Evolutionary conservation across 2,329 filamentous ascomycete species (phyloP).

Genomic region (Fusarium heterosporum): DNA sequence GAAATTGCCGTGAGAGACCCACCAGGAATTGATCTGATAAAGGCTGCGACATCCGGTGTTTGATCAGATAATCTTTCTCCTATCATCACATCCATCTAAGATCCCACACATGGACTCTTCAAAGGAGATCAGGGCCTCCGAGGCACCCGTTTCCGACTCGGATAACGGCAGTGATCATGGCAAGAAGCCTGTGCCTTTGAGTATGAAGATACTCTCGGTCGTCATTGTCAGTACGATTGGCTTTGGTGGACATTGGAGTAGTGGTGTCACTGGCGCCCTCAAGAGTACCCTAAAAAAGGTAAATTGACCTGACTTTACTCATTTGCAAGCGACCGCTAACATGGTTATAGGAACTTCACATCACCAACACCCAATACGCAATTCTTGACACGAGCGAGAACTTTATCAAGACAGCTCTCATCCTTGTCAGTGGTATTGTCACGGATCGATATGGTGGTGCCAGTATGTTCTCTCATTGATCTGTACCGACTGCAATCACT

Average conservation of each 20-base stretch:
- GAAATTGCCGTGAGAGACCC: slow-evolving; percentile 15
- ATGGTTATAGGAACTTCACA: slow-evolving; percentile 59
- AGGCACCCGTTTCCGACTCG: slow-evolving; percentile 21
- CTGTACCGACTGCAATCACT: background rate
- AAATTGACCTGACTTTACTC: background rate
- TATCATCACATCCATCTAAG: background rate
- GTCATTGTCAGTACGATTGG: slow-evolving; percentile 65
- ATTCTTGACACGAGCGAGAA: slow-evolving; percentile 70
- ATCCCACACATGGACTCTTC: background rate
- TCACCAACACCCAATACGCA: slow-evolving; percentile 70
- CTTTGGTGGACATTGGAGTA: slow-evolving; percentile 70
- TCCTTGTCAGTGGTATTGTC: slow-evolving; percentile 65
- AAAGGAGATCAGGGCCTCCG: slow-evolving; percentile 27
- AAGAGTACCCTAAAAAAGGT: slow-evolving; percentile 70
- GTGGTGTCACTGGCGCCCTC: slow-evolving; percentile 70
- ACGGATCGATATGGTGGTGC: slow-evolving; percentile 71
- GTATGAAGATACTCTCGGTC: slow-evolving; percentile 55
- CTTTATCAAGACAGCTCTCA: slow-evolving; percentile 69
- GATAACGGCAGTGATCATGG: slow-evolving; percentile 29
- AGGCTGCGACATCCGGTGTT: slow-evolving; percentile 7
- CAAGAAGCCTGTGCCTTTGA: slow-evolving; percentile 45
- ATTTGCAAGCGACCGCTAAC: background rate
- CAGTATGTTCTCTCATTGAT: slow-evolving; percentile 47
- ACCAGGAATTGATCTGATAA: slow-evolving; percentile 44
- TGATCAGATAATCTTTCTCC: slow-evolving; percentile 33